Evolutionary conservation across 2,329 filamentous ascomycete species (phyloP).

Genomic region (Exophiala calicioides): DNA sequence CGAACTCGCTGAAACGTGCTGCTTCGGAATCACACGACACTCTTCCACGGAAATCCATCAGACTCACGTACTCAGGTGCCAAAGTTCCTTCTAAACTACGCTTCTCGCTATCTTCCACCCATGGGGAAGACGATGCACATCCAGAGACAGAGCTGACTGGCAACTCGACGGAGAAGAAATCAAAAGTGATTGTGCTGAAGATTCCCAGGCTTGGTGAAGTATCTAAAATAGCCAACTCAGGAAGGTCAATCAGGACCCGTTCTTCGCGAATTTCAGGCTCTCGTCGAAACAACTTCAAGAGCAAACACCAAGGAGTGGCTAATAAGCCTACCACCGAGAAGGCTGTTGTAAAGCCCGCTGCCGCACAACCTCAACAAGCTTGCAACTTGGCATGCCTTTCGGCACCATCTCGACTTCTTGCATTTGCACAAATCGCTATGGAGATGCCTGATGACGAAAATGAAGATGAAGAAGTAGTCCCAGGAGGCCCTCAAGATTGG

Average conservation of each 20-base stretch:
- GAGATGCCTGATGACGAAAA: slow-evolving; percentile 23
- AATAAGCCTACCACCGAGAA: background rate
- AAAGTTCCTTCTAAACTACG: slow-evolving; percentile 23
- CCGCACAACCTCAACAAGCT: background rate
- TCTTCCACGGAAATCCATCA: slow-evolving; percentile 19
- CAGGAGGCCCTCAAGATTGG: slow-evolving; percentile 22
- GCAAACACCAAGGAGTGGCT: background rate
- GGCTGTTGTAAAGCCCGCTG: background rate
- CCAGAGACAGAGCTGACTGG: background rate
- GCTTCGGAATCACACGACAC: slow-evolving; percentile 13
- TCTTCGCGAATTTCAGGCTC: too few relatives aligned
- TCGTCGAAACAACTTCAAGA: background rate
- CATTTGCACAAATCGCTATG: slow-evolving; percentile 23
- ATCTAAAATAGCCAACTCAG: too few relatives aligned
- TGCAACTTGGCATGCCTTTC: slow-evolving; percentile 23
- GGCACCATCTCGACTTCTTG: slow-evolving; percentile 20
- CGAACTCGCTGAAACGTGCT: slow-evolving; percentile 20
- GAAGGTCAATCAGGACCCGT: too few relatives aligned
- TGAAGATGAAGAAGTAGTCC: slow-evolving; percentile 17
- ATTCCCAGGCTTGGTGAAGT: too few relatives aligned
- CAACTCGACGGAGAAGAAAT: background rate
- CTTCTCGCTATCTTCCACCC: slow-evolving; percentile 15
- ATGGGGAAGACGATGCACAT: slow-evolving; percentile 2
- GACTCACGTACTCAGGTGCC: slow-evolving; percentile 15
- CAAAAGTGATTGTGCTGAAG: slow-evolving; percentile 1